Evolutionary conservation across 106 monocot species (phyloP).

Genomic region (Iris macrosiphon): DNA sequence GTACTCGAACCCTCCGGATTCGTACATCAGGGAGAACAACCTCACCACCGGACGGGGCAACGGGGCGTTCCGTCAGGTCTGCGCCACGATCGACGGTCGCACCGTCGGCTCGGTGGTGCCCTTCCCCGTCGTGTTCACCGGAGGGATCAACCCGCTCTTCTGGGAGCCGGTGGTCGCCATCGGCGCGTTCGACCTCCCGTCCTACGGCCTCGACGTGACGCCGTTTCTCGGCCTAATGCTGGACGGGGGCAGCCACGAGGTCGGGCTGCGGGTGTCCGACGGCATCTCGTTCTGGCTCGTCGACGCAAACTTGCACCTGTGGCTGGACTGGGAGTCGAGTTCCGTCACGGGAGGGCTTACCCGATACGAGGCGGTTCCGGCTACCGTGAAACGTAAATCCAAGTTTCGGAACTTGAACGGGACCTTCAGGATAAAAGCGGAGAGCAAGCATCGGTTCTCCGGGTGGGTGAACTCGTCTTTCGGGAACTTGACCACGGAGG

Average conservation of each 20-base stretch:
- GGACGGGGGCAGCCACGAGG: slow-evolving; percentile 36
- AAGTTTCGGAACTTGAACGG: slow-evolving; percentile 28
- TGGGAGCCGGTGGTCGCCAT: slow-evolving; percentile 65
- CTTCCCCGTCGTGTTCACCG: slow-evolving; percentile 61
- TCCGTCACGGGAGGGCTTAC: slow-evolving; percentile 20
- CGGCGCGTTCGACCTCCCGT: slow-evolving; percentile 65
- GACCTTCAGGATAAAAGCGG: slow-evolving; percentile 39
- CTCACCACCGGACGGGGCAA: slow-evolving; percentile 54
- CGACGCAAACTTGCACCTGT: slow-evolving; percentile 70
- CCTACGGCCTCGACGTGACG: slow-evolving; percentile 53
- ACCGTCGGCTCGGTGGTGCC: slow-evolving; percentile 46
- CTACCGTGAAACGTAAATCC: slow-evolving; percentile 15
- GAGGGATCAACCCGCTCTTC: slow-evolving; percentile 72
- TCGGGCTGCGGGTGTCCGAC: slow-evolving; percentile 46
- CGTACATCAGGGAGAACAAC: slow-evolving; percentile 55
- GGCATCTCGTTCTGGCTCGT: slow-evolving; percentile 59
- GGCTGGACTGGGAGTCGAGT: slow-evolving; percentile 34
- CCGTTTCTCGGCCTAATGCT: slow-evolving; percentile 65
- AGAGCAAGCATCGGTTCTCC: slow-evolving; percentile 21
- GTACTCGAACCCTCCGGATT: slow-evolving; percentile 72
- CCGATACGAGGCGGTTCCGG: slow-evolving; percentile 20
- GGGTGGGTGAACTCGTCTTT: slow-evolving; percentile 74
- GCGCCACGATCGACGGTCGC: slow-evolving; percentile 31
- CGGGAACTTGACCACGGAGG: slow-evolving; percentile 55
- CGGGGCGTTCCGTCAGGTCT: slow-evolving; percentile 49